A percentile compares a stretch with the other conserved stretches of the same genome.
These are phyloP conservation scores for Cryphonectria parasitica DNA, from an alignment of 2,329 filamentous ascomycete species.

Conservation along the genomic window DNA sequence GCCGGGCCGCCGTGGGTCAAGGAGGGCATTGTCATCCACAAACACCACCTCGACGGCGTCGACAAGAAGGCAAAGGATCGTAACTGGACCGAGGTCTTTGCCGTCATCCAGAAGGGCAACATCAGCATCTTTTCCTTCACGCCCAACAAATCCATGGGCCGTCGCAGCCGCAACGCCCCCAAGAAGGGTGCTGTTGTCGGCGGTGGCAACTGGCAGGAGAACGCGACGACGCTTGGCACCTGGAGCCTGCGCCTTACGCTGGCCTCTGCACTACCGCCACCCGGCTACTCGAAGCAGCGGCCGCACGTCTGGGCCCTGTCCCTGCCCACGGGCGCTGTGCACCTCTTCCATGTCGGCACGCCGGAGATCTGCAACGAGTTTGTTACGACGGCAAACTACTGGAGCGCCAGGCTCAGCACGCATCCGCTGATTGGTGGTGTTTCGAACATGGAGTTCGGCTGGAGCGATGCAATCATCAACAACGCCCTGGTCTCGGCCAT, in stretches of 20 bases:
- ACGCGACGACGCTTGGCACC: slow-evolving; percentile 84
- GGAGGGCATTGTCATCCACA: slow-evolving; percentile 93
- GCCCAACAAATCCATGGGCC: slow-evolving; percentile 70
- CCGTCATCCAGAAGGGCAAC: slow-evolving; percentile 92
- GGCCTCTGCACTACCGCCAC: slow-evolving; percentile 84
- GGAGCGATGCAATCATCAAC: slow-evolving; percentile 83
- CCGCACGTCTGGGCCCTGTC: slow-evolving; percentile 95
- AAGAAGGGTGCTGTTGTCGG: slow-evolving; percentile 72
- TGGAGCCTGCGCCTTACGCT: slow-evolving; percentile 91
- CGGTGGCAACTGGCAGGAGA: slow-evolving; percentile 98
- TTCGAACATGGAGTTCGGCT: slow-evolving; percentile 97
- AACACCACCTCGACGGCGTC: slow-evolving; percentile 88
- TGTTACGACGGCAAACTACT: slow-evolving; percentile 93
- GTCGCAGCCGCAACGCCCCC: slow-evolving; percentile 54
- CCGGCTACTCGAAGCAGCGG: slow-evolving; percentile 87
- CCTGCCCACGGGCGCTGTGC: slow-evolving; percentile 88
- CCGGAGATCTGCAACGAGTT: slow-evolving; percentile 94
- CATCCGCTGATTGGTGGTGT: slow-evolving; percentile 91
- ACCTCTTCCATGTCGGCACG: slow-evolving; percentile 97
- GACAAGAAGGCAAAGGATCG: slow-evolving; percentile 93
- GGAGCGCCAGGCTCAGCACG: slow-evolving; percentile 92
- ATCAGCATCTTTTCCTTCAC: slow-evolving; percentile 94
- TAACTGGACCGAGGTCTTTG: slow-evolving; percentile 94
- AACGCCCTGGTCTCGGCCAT: slow-evolving; percentile 58
- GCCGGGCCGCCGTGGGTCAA: slow-evolving; percentile 97